Evolutionary conservation across 1,284 basidiomycete species (phyloP).

Genomic region (Leccinum fuscescens): DNA sequence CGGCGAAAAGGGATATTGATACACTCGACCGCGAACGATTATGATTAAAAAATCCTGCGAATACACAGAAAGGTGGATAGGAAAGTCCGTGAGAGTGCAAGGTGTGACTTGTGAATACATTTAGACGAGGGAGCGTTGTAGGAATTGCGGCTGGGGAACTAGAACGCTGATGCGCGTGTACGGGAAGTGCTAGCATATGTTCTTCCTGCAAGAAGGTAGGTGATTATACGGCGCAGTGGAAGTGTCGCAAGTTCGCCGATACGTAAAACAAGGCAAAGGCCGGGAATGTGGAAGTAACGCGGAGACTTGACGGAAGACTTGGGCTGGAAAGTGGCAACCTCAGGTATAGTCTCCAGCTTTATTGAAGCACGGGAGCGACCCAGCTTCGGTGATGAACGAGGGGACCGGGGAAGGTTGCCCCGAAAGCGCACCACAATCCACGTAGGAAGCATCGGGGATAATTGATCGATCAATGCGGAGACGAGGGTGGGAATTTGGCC

Average conservation of each 20-base stretch:
- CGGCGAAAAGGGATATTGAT: constrained; percentile 12
- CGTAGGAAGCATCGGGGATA: constrained; percentile 28
- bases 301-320: constrained; percentile 13
- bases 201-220: constrained; percentile 25
- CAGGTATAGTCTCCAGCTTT: constrained; percentile 36
- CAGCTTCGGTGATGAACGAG: constrained; percentile 31
- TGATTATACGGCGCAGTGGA: constrained; percentile 27
- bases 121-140: neutral
- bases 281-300: constrained; percentile 25
- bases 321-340: constrained; percentile 33
- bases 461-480: constrained; percentile 20
- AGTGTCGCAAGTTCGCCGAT: constrained; percentile 30
- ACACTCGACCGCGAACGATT: constrained; percentile 13
- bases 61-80: constrained; percentile 11
- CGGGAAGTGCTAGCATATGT: constrained; percentile 23
- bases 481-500: constrained; percentile 16
- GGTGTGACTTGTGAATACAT: constrained; percentile 4
- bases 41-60: constrained; percentile 8
- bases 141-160: constrained; percentile 9
- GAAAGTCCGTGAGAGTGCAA: constrained; percentile 10
- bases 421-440: constrained; percentile 21
- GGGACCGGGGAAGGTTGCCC: constrained; percentile 24
- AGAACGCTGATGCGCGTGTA: constrained; percentile 13
- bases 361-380: constrained; percentile 25
- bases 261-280: constrained; percentile 29